Evolutionary conservation across 2,329 filamentous ascomycete genomes (phyloP).

Genomic region (Coniella lustricola): DNA sequence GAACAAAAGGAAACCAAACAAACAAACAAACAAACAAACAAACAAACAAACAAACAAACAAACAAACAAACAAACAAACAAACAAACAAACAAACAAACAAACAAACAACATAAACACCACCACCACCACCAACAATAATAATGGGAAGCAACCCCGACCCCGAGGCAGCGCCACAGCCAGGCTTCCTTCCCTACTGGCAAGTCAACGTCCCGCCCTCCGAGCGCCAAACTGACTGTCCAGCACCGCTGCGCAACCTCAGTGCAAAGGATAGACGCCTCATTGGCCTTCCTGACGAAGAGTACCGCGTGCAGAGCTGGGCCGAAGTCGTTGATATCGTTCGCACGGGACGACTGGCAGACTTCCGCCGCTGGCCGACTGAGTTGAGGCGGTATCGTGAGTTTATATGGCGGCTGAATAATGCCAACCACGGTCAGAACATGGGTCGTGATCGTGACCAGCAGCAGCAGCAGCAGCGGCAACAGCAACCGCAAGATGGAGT

Average conservation of each 20-base stretch:
- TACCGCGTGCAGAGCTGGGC: slow-evolving; percentile 63
- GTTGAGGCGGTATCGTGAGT: slow-evolving; percentile 70
- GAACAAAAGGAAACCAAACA: too few species aligned
- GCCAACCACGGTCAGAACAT: too few species aligned
- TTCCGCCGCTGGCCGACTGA: slow-evolving; percentile 75
- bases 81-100: background rate
- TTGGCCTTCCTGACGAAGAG: slow-evolving; percentile 61
- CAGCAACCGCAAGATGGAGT: too few species aligned
- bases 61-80: background rate
- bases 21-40: too few species aligned
- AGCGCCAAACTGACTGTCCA: slow-evolving; percentile 63
- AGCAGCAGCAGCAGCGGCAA: too few species aligned
- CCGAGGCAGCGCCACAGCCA: background rate
- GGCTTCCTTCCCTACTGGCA: slow-evolving; percentile 65
- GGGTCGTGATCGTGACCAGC: too few species aligned
- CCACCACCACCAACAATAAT: background rate
- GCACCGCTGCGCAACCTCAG: slow-evolving; percentile 57
- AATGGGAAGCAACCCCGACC: slow-evolving; percentile 30
- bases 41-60: too few species aligned
- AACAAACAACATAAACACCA: background rate
- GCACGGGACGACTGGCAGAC: slow-evolving; percentile 60
- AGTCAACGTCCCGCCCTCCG: slow-evolving; percentile 60
- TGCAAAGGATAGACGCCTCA: slow-evolving; percentile 62
- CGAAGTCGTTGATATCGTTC: slow-evolving; percentile 56
- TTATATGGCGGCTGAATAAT: slow-evolving; percentile 54